phyloP scores from a whole-genome alignment of 2,329 filamentous ascomycete genomes.

The Raffaelea deltoideospora region DNA sequence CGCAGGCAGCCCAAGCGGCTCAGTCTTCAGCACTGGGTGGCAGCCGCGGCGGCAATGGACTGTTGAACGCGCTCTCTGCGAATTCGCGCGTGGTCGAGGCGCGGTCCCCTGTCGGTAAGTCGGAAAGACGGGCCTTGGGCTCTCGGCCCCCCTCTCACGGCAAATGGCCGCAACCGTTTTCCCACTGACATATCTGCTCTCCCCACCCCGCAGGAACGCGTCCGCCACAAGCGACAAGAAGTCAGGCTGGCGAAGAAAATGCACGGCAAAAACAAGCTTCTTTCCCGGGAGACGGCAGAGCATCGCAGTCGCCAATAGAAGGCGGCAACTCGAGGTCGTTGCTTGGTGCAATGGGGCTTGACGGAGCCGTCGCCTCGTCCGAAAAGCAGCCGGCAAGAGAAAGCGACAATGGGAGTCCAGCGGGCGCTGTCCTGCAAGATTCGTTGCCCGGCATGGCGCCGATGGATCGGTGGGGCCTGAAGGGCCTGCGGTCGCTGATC shows the following conservation, averaged over 20 bases:
- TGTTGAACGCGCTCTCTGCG: slow-evolving; percentile 49
- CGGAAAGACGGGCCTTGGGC: no score
- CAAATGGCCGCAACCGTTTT: no score
- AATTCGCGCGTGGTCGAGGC: slow-evolving; percentile 34
- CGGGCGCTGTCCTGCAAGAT: slow-evolving; percentile 32
- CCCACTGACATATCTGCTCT: neutral
- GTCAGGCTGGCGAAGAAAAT: slow-evolving; percentile 25
- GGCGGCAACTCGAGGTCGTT: slow-evolving; percentile 11
- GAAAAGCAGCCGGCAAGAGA: slow-evolving; percentile 18
- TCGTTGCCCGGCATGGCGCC: slow-evolving; percentile 46
- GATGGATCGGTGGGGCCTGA: slow-evolving; percentile 49
- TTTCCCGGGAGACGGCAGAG: slow-evolving; percentile 25
- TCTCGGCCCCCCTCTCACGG: no score
- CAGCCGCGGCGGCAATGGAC: slow-evolving; percentile 37
- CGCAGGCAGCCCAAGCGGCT: slow-evolving; percentile 9
- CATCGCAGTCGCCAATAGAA: neutral
- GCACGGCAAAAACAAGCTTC: slow-evolving; percentile 26
- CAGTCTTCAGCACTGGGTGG: slow-evolving; percentile 18
- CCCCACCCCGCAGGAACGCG: slow-evolving; percentile 18
- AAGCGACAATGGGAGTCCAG: slow-evolving; percentile 24
- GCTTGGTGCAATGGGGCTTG: slow-evolving; percentile 28
- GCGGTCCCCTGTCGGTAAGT: slow-evolving; percentile 30
- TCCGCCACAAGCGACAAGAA: slow-evolving; percentile 26
- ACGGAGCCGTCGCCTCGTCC: slow-evolving; percentile 14
- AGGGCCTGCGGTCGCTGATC: slow-evolving; percentile 48